phyloP scores from a whole-genome alignment of 2,329 filamentous ascomycete genomes.

The Hymenoscyphus fraxineus region DNA sequence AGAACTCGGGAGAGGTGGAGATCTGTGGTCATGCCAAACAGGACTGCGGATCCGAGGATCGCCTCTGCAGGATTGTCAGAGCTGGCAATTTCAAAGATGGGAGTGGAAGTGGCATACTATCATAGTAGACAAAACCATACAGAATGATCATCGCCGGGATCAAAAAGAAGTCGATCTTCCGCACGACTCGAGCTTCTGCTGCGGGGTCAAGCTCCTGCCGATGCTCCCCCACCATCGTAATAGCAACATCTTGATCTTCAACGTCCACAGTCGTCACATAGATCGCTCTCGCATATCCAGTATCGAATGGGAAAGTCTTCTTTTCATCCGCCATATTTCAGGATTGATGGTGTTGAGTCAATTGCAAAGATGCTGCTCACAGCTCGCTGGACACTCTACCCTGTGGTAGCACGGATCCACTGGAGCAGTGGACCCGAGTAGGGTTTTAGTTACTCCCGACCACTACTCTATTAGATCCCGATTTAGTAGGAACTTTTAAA shows the following conservation, averaged over 20 bases:
- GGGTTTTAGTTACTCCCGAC: too few species aligned
- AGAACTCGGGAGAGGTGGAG: conserved; percentile 54
- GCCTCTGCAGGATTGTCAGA: conserved; percentile 42
- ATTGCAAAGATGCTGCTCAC: not conserved
- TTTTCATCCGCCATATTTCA: not conserved
- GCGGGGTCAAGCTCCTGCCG: conserved; percentile 43
- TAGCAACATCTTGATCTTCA: conserved; percentile 26
- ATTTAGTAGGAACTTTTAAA: too few species aligned
- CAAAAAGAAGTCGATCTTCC: conserved; percentile 64
- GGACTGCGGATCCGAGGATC: conserved; percentile 66
- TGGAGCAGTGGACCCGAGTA: too few species aligned
- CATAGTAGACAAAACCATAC: conserved; percentile 67
- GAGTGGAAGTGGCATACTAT: conserved; percentile 43
- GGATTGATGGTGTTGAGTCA: not conserved
- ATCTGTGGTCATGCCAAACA: conserved; percentile 74
- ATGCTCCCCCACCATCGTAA: conserved; percentile 30
- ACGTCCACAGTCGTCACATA: not conserved
- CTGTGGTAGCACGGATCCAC: too few species aligned
- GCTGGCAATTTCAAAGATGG: not conserved
- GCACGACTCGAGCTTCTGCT: conserved; percentile 52
- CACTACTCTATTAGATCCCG: too few species aligned
- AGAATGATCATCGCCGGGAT: conserved; percentile 65
- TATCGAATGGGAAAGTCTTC: not conserved
- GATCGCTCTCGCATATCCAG: not conserved
- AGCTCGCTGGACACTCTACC: not conserved